A percentile compares a stretch with the other conserved stretches of the same genome.
Evolutionary conservation across 2,329 filamentous ascomycete species (phyloP).

Genomic region (Colletotrichum viniferum): DNA sequence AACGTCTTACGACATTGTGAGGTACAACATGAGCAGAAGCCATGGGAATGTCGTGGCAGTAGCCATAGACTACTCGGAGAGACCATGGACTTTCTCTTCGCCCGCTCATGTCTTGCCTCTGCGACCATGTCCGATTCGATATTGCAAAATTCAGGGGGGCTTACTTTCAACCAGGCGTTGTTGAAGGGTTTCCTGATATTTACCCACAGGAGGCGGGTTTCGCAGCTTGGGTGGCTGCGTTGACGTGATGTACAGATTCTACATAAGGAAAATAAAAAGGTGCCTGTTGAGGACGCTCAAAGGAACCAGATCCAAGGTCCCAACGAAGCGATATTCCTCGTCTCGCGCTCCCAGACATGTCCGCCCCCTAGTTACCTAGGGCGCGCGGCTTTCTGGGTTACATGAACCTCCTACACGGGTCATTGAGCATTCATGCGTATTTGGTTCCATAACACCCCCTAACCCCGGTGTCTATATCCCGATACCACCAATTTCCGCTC

Average conservation of each 20-base stretch:
- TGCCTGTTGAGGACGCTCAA: background rate
- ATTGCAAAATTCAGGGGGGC: background rate
- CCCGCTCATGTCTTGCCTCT: background rate
- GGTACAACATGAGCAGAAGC: background rate
- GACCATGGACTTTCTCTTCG: background rate
- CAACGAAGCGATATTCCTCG: background rate
- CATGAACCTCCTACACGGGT: conserved; percentile 15
- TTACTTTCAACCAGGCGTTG: background rate
- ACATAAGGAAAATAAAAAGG: conserved; percentile 24
- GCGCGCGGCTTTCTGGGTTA: background rate
- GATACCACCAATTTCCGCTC: conserved; percentile 10
- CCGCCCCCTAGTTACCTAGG: background rate
- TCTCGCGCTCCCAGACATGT: background rate
- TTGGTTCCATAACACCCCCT: conserved; percentile 4
- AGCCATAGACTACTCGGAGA: background rate
- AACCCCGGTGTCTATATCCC: conserved; percentile 11
- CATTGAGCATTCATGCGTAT: conserved; percentile 13
- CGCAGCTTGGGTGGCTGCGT: conserved; percentile 13
- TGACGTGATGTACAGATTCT: conserved; percentile 25
- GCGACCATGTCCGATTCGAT: background rate
- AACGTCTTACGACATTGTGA: background rate
- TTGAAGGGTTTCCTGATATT: conserved; percentile 13
- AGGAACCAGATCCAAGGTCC: conserved; percentile 3
- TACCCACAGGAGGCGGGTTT: conserved; percentile 18
- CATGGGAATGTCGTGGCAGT: background rate